A percentile compares a stretch with the other conserved stretches of the same genome.
Conservation (phyloP, 2,329 filamentous ascomycete species). For the Niveomyces coronatus region DNA sequence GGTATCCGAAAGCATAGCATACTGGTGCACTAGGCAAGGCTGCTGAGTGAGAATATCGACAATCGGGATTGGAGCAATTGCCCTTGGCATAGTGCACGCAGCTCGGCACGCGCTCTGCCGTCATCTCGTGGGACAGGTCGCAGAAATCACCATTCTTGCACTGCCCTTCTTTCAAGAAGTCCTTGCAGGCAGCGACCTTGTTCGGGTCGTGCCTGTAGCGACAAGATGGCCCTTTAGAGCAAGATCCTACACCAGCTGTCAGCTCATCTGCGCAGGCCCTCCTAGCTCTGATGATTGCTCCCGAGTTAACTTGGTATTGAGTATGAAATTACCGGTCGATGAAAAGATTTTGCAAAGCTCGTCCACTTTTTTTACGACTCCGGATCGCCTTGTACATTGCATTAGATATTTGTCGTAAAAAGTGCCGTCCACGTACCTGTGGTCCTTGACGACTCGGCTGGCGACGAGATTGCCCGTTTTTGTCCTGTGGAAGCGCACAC, state of each 20-base stretch:
- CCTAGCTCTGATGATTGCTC: constrained; percentile 10
- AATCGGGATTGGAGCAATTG: constrained; percentile 77
- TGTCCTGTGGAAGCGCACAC: constrained; percentile 74
- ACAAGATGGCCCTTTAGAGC: constrained; percentile 70
- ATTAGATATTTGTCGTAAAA: constrained; percentile 27
- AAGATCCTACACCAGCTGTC: constrained; percentile 58
- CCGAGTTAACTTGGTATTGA: constrained; percentile 10
- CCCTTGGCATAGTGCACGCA: constrained; percentile 87
- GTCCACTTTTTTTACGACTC: constrained; percentile 54
- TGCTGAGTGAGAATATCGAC: constrained; percentile 77
- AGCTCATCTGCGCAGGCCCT: constrained; percentile 24
- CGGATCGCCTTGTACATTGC: constrained; percentile 32
- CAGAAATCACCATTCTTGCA: constrained; percentile 72
- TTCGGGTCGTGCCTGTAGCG: constrained; percentile 72
- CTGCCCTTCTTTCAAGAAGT: constrained; percentile 67
- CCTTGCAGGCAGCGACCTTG: constrained; percentile 86
- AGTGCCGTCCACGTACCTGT: constrained; percentile 50
- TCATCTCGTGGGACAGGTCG: constrained; percentile 82
- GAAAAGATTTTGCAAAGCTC: constrained; percentile 65
- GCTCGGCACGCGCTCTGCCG: constrained; percentile 71
- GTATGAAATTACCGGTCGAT: constrained; percentile 55
- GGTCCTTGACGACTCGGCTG: constrained; percentile 61
- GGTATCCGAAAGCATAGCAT: constrained; percentile 72
- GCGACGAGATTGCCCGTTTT: constrained; percentile 82
- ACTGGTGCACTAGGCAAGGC: constrained; percentile 69